These are phyloP conservation scores for Wilhelminamyces savonicus DNA, from an alignment of 805 yeast genomes.

Conservation along the genomic window DNA sequence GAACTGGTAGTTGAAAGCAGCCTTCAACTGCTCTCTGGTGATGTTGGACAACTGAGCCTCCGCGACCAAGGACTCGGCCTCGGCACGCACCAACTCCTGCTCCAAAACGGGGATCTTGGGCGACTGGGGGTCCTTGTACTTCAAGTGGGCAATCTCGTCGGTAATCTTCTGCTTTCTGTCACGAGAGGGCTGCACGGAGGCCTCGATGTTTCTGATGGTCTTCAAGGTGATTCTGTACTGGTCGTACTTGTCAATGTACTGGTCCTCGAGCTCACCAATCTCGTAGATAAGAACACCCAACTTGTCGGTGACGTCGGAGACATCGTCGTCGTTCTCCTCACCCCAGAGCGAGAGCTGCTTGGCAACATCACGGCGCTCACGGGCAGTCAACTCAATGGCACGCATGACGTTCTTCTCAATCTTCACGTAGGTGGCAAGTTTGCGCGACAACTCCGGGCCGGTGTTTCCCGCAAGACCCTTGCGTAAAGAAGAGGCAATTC, in stretches of 20 bases:
- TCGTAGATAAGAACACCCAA: constrained; percentile 78
- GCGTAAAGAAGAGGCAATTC: constrained; percentile 54
- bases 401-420: constrained; percentile 79
- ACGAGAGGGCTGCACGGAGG: constrained; percentile 82
- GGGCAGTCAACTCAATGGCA: constrained; percentile 68
- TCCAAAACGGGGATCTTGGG: constrained; percentile 76
- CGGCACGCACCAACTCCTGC: constrained; percentile 87
- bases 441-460: constrained; percentile 76
- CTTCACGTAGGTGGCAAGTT: constrained; percentile 67
- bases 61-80: constrained; percentile 86
- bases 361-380: constrained; percentile 77
- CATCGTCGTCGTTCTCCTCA: constrained; percentile 79
- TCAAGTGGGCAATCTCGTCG: constrained; percentile 76
- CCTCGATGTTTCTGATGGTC: constrained; percentile 77
- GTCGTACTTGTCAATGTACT: constrained; percentile 79
- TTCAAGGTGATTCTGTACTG: constrained; percentile 80
- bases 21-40: constrained; percentile 81
- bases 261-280: constrained; percentile 82
- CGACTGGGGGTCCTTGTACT: constrained; percentile 81
- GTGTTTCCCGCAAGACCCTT: constrained; percentile 70
- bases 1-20: constrained; percentile 78
- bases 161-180: constrained; percentile 82
- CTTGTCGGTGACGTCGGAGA: constrained; percentile 81
- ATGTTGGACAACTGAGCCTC: constrained; percentile 88
- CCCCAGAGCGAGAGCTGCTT: constrained; percentile 84